phyloP scores from a whole-genome alignment of 768 basidiomycete species.

The Trametes cingulata region DNA sequence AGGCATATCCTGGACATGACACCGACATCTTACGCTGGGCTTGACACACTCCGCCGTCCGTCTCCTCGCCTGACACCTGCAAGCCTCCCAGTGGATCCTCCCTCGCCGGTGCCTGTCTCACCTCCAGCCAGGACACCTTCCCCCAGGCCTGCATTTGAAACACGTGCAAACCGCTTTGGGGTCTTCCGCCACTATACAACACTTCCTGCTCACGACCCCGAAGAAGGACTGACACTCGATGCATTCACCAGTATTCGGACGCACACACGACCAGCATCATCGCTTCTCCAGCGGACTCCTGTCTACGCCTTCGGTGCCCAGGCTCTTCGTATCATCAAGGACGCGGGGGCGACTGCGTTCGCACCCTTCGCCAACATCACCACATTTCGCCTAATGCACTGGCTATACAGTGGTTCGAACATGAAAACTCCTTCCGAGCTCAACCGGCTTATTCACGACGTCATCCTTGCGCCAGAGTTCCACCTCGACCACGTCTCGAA shows the following conservation, averaged over 20 bases:
- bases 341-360: background rate
- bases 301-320: background rate
- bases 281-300: background rate
- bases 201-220: background rate
- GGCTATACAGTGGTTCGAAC: slow-evolving; percentile 33
- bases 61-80: no score
- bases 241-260: background rate
- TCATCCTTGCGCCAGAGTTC: slow-evolving; percentile 6
- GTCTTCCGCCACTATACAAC: slow-evolving; percentile 1
- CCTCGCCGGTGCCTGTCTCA: no score
- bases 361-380: slow-evolving; percentile 21
- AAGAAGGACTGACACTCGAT: background rate
- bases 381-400: slow-evolving; percentile 30
- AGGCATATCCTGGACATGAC: no score
- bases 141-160: no score
- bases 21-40: no score
- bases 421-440: slow-evolving; percentile 31
- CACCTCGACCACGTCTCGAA: background rate
- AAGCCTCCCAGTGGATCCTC: no score
- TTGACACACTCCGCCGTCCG: background rate
- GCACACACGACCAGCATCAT: no score
- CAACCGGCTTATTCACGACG: slow-evolving; percentile 27
- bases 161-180: background rate
- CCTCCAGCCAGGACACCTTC: no score
- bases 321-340: background rate